Evolutionary conservation across 768 basidiomycete species (phyloP).

Genomic region (Trametes maxima): DNA sequence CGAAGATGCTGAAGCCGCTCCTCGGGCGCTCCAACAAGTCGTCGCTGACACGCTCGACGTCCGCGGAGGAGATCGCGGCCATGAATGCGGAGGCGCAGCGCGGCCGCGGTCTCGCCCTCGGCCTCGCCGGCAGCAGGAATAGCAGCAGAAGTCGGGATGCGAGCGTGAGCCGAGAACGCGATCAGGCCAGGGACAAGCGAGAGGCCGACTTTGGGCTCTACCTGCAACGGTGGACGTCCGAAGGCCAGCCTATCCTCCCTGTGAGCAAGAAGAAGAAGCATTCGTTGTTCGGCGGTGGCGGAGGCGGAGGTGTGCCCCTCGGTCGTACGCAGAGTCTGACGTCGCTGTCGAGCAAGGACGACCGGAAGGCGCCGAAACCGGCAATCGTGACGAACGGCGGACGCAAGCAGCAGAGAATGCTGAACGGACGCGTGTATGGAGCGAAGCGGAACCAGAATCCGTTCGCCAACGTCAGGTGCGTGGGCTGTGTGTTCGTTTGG

Average conservation of each 20-base stretch:
- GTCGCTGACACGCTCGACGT: slow-evolving; percentile 19
- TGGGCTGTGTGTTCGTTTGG: neutral
- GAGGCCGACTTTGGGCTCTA: slow-evolving; percentile 27
- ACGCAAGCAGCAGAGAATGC: slow-evolving; percentile 47
- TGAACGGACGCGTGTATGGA: slow-evolving; percentile 88
- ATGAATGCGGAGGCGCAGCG: slow-evolving; percentile 20
- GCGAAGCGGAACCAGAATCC: slow-evolving; percentile 46
- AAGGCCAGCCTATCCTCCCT: slow-evolving; percentile 16
- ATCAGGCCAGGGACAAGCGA: slow-evolving; percentile 7
- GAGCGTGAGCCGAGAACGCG: slow-evolving; percentile 18
- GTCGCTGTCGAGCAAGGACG: slow-evolving; percentile 19
- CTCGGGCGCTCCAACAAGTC: slow-evolving; percentile 23
- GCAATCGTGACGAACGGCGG: slow-evolving; percentile 10
- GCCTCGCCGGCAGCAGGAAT: slow-evolving; percentile 15
- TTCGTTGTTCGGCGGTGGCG: slow-evolving; percentile 6
- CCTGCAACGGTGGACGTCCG: slow-evolving; percentile 27
- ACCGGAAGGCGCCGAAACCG: slow-evolving; percentile 8
- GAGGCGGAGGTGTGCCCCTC: slow-evolving; percentile 25
- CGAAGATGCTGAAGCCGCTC: slow-evolving; percentile 41
- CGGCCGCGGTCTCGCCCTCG: slow-evolving; percentile 26
- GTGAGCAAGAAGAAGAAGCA: slow-evolving; percentile 25
- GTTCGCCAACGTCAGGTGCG: slow-evolving; percentile 53
- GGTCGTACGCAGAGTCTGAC: slow-evolving; percentile 25
- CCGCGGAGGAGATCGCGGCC: slow-evolving; percentile 9
- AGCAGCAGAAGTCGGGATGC: slow-evolving; percentile 22